phyloP scores from a whole-genome alignment of 106 monocot genomes.

The Allium sativum region DNA sequence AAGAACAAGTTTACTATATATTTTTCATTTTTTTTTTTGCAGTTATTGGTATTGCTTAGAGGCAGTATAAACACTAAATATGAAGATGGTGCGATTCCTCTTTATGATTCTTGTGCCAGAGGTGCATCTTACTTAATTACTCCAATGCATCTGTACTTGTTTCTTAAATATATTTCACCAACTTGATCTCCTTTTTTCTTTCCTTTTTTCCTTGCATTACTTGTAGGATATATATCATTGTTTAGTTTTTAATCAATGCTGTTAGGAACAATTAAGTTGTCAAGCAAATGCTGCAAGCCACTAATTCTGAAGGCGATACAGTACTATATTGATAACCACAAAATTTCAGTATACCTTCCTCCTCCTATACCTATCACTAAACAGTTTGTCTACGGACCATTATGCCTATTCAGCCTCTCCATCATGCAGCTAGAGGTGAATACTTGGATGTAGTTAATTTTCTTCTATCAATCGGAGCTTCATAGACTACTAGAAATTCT shows the following conservation, averaged over 20 bases:
- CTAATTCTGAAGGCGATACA: conserved; percentile 80
- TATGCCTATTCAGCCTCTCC: conserved; percentile 68
- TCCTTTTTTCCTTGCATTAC: too few species aligned
- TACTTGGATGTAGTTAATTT: conserved; percentile 48
- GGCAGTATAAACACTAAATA: too few species aligned
- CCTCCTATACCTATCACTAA: not conserved
- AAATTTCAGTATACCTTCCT: not conserved
- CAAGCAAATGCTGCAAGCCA: conserved; percentile 45
- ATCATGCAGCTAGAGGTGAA: conserved; percentile 94
- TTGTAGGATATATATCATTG: too few species aligned
- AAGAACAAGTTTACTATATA: too few species aligned
- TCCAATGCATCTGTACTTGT: too few species aligned
- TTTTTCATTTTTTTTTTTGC: too few species aligned
- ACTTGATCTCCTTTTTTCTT: too few species aligned
- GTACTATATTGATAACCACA: conserved; percentile 11
- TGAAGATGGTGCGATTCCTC: too few species aligned
- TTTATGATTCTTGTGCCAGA: too few species aligned
- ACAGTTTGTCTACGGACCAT: not conserved
- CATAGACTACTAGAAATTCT: conserved; percentile 36
- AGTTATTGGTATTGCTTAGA: conserved; percentile 66
- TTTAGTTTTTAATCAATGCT: conserved; percentile 45
- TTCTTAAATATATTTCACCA: too few species aligned
- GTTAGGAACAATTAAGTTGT: conserved; percentile 25
- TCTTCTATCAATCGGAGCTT: conserved; percentile 65
- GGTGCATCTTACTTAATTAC: too few species aligned